Evolutionary conservation across 2,329 filamentous ascomycete genomes (phyloP), one percentile per base, ranked within the genome.

Genomic region (Cytospora chrysosperma): DNA sequence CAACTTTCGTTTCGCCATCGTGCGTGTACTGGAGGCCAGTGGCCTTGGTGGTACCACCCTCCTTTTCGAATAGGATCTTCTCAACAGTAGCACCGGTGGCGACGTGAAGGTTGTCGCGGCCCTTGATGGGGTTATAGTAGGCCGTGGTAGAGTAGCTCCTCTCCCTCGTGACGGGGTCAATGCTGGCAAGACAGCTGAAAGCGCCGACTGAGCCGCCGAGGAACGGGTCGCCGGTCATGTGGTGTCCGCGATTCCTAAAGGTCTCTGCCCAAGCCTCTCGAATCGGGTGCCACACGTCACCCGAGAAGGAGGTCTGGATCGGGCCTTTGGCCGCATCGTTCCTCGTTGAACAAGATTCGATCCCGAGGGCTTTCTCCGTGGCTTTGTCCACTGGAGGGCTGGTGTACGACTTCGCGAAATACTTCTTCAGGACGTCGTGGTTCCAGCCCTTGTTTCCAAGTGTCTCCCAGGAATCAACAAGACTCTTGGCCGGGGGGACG

Each of bases 381-480:
- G 28, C 47, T 8, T 10, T 7, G 15, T 53, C 27, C 5, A 57
- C 21, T 3, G 26, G 17, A 0, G 62, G 57, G 32, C 27, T 61
- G 27, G 52, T 61, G 6, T 61, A 61, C 13, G 57, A 52, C 54
- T 76, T 76, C 52, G 69, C 65, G 43, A 74, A 71, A 55, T 76
- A 76, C 0, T 72, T 72, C 28, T 67, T 68, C 12, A 76, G 59
- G 2, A 51, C 55, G 34, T 70, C 62, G 49, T 66, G 71, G 32
- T 68, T 65, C 72, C 72, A 73, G 34, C 66, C 69, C 1, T 63
- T 24, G 63, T 73, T 73, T 13, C 72, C 72, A 3, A 73, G 65
- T 12, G 63, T 61, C 10, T 67, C 70, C 72, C 72, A 74, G 10
- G 69, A 61, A 34, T 73, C 70, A 32, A 73, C 66, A 47, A 67